Conservation (phyloP, 371 early-diverging fungal species). For the Zopfochytrium polystomum region DNA sequence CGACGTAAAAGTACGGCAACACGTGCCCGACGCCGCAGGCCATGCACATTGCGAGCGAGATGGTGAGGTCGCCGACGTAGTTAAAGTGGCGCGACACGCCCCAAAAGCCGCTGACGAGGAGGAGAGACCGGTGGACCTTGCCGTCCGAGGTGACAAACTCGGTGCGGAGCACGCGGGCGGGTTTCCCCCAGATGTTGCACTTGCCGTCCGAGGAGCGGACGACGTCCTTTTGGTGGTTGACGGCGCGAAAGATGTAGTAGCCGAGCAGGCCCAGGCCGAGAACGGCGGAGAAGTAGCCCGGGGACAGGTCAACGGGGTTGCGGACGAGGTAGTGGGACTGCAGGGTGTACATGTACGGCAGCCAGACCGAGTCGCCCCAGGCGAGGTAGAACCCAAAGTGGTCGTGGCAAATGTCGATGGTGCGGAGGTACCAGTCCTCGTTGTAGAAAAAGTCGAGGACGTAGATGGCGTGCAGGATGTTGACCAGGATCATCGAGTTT, state of each 20-base stretch:
- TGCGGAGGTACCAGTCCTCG: conserved; percentile 82
- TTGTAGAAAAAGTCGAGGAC: conserved; percentile 76
- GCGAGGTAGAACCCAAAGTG: conserved; percentile 77
- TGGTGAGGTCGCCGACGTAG: conserved; percentile 72
- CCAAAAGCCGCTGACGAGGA: conserved; percentile 76
- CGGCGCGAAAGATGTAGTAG: conserved; percentile 77
- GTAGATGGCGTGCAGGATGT: conserved; percentile 67
- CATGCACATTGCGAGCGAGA: conserved; percentile 66
- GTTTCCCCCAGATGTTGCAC: conserved; percentile 73
- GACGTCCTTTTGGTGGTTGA: conserved; percentile 76
- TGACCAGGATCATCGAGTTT: conserved; percentile 73
- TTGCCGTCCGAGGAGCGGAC: conserved; percentile 66
- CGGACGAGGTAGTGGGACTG: conserved; percentile 73
- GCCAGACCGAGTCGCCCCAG: conserved; percentile 80
- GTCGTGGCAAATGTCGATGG: conserved; percentile 72
- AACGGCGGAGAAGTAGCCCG: conserved; percentile 45
- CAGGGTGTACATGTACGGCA: conserved; percentile 78
- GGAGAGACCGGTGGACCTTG: conserved; percentile 58
- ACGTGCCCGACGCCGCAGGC: conserved; percentile 60
- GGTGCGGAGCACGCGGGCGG: conserved; percentile 67
- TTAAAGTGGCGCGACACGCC: conserved; percentile 79
- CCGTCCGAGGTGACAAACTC: conserved; percentile 70
- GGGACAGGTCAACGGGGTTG: conserved; percentile 63
- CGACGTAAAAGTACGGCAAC: conserved; percentile 69
- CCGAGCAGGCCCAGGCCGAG: conserved; percentile 58